Percentiles rank a stretch among this genome's conserved stretches.
Evolutionary conservation across 148 eudicot species (phyloP).

Genomic region (Amaranthus hypochondriacus): DNA sequence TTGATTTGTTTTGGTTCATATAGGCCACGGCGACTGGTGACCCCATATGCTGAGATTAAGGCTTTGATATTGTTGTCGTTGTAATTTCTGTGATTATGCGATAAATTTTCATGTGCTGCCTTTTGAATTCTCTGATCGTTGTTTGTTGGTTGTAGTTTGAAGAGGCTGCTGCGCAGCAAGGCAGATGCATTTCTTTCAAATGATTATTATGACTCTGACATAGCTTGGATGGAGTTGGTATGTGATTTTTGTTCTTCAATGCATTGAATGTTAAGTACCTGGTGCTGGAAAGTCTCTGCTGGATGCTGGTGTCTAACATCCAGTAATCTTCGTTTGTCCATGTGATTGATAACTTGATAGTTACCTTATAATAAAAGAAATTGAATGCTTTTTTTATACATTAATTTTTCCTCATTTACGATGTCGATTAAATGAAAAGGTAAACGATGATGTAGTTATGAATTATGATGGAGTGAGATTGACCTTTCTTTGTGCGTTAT

Average conservation of each 20-base stretch:
- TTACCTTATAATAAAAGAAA: background rate
- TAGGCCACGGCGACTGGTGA: no score
- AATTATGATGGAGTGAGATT: no score
- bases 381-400: no score
- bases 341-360: background rate
- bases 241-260: constrained; percentile 13
- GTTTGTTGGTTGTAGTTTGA: constrained; percentile 48
- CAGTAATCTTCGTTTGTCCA: background rate
- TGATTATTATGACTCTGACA: constrained; percentile 95
- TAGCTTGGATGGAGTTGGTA: constrained; percentile 99
- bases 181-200: constrained; percentile 91
- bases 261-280: background rate
- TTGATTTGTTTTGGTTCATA: no score
- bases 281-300: background rate
- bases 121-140: constrained; percentile 16
- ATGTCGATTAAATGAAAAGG: no score
- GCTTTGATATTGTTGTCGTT: background rate
- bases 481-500: no score
- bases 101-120: background rate
- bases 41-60: background rate
- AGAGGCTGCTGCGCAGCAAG: constrained; percentile 76
- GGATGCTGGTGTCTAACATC: background rate
- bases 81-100: background rate
- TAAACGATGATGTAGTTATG: no score
- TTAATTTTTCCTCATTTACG: no score